A percentile compares a stretch with the other conserved stretches of the same genome.
These are phyloP conservation scores for Cenchrus americanus DNA, from an alignment of 176 grass and related monocot genomes.

Conservation along the genomic window DNA sequence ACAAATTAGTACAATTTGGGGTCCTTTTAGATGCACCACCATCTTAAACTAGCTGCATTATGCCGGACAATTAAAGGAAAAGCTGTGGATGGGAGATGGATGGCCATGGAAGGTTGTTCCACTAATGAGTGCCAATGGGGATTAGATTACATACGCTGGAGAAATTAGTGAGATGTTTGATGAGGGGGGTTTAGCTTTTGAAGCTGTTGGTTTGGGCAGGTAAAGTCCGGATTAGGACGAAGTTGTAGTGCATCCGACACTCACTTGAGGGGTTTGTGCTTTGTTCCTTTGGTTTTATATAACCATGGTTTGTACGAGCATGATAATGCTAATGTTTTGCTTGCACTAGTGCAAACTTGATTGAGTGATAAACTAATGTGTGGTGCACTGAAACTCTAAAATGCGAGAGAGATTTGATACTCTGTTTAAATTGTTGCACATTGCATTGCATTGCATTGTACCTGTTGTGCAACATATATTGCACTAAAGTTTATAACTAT, in stretches of 20 bases:
- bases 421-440: background rate
- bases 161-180: constrained; percentile 38
- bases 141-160: constrained; percentile 19
- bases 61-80: constrained; percentile 23
- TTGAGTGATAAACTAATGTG: constrained; percentile 21
- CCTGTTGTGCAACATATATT: background rate
- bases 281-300: constrained; percentile 28
- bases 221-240: constrained; percentile 48
- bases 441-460: background rate
- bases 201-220: constrained; percentile 43
- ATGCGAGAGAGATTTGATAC: constrained; percentile 6
- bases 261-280: constrained; percentile 32
- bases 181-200: constrained; percentile 37
- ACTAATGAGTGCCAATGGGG: constrained; percentile 46
- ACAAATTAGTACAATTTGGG: constrained; percentile 43
- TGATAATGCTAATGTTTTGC: constrained; percentile 46
- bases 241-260: constrained; percentile 53
- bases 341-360: constrained; percentile 33
- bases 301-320: constrained; percentile 1
- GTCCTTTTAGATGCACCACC: background rate
- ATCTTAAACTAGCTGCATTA: constrained; percentile 41
- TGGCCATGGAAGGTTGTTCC: constrained; percentile 43
- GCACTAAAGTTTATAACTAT: too few relatives aligned
- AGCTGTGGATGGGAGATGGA: constrained; percentile 30
- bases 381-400: background rate